phyloP scores from a whole-genome alignment of 2,329 filamentous ascomycete genomes.

The Aureobasidium sp. region DNA sequence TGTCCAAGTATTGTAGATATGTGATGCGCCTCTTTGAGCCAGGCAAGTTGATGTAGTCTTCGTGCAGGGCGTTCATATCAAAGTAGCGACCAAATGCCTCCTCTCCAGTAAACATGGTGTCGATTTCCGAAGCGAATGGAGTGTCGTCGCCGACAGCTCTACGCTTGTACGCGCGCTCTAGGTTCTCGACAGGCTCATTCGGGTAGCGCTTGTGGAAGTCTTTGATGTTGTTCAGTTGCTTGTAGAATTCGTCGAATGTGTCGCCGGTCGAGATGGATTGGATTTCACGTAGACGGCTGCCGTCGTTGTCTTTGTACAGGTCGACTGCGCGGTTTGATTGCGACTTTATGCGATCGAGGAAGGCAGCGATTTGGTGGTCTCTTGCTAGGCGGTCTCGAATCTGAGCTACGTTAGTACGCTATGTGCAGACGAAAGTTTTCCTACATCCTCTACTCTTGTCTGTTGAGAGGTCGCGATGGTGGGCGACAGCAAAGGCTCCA shows the following conservation, averaged over 20 bases:
- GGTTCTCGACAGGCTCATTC: constrained; percentile 89
- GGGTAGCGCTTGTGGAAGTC: constrained; percentile 86
- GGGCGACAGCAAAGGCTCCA: constrained; percentile 42
- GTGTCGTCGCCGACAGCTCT: constrained; percentile 53
- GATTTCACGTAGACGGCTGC: constrained; percentile 66
- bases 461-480: not conserved
- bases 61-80: constrained; percentile 75
- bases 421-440: not conserved
- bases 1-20: constrained; percentile 87
- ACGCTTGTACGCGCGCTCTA: constrained; percentile 83
- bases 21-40: constrained; percentile 68
- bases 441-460: not conserved
- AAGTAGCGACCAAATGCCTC: constrained; percentile 90
- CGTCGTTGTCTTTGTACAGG: constrained; percentile 75
- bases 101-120: constrained; percentile 91
- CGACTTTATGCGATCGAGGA: constrained; percentile 77
- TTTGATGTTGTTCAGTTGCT: constrained; percentile 70
- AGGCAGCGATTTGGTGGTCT: constrained; percentile 84
- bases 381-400: constrained; percentile 81
- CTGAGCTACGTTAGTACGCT: constrained; percentile 36
- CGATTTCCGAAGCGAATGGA: constrained; percentile 59
- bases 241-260: constrained; percentile 85
- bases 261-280: constrained; percentile 78
- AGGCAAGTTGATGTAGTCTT: constrained; percentile 82
- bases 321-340: constrained; percentile 74